These are phyloP conservation scores for Xylaria hypoxylon DNA, from an alignment of 2,329 filamentous ascomycete species.

Conservation along the genomic window DNA sequence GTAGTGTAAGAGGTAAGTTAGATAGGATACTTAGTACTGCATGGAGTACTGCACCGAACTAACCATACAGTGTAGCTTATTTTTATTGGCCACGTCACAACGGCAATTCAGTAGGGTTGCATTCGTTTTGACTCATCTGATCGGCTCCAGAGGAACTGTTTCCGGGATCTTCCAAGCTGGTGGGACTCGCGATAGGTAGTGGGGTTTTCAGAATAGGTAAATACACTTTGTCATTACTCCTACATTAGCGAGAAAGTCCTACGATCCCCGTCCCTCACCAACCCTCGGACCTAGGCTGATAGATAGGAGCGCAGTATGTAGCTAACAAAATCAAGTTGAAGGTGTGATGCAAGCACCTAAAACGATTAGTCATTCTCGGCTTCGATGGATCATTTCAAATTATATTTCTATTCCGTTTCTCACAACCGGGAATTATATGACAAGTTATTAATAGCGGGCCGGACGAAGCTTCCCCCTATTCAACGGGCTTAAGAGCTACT, in stretches of 20 bases:
- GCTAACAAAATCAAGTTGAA: background rate
- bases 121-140: conserved; percentile 36
- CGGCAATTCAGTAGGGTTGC: conserved; percentile 24
- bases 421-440: conserved; percentile 11
- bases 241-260: conserved; percentile 24
- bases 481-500: conserved; percentile 46
- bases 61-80: conserved; percentile 6
- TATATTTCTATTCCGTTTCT: conserved; percentile 11
- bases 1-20: no score
- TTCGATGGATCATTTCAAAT: background rate
- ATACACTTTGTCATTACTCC: conserved; percentile 14
- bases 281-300: background rate
- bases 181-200: conserved; percentile 19
- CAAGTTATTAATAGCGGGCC: conserved; percentile 10
- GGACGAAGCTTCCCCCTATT: background rate
- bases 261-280: conserved; percentile 3
- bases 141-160: no score
- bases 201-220: conserved; percentile 11
- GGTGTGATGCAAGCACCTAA: background rate
- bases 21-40: no score
- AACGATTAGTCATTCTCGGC: conserved; percentile 1
- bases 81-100: conserved; percentile 26
- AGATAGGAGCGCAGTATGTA: background rate
- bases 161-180: conserved; percentile 8
- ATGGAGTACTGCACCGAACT: background rate